Conservation (phyloP, 805 yeast species). For the Pichia deserticola region DNA sequence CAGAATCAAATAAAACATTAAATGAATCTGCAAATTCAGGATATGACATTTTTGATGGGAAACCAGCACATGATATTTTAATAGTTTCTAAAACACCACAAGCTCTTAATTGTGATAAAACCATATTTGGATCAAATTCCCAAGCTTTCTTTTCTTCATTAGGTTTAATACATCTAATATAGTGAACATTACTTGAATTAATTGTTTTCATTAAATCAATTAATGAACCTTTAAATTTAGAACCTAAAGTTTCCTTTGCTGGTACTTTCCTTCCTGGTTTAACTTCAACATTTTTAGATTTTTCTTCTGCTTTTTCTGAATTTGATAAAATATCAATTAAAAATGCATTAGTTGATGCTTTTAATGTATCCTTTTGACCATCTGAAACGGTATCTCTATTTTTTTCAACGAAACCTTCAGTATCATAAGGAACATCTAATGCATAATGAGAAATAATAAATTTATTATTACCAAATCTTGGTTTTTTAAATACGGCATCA, state of each 20-base stretch:
- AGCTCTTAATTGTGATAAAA: slow-evolving; percentile 88
- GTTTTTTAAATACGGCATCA: slow-evolving; percentile 75
- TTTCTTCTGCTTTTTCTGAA: slow-evolving; percentile 49
- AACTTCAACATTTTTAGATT: slow-evolving; percentile 26
- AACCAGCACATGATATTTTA: slow-evolving; percentile 94
- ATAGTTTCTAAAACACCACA: slow-evolving; percentile 98
- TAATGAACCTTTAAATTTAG: slow-evolving; percentile 86
- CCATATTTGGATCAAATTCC: slow-evolving; percentile 95
- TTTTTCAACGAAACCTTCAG: slow-evolving; percentile 93
- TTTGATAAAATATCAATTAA: slow-evolving; percentile 57
- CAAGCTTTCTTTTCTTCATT: slow-evolving; percentile 91
- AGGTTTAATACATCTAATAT: slow-evolving; percentile 95
- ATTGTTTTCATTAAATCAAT: slow-evolving; percentile 91
- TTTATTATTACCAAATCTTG: slow-evolving; percentile 87
- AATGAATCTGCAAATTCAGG: slow-evolving; percentile 88
- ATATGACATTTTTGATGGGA: slow-evolving; percentile 94
- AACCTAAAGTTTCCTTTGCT: slow-evolving; percentile 89
- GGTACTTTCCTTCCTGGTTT: slow-evolving; percentile 29
- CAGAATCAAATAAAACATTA: slow-evolving; percentile 71
- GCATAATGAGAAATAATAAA: slow-evolving; percentile 93
- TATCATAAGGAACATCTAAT: slow-evolving; percentile 83
- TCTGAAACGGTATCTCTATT: slow-evolving; percentile 97
- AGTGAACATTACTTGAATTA: slow-evolving; percentile 91
- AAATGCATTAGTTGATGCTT: slow-evolving; percentile 58
- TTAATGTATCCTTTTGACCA: slow-evolving; percentile 83